A percentile compares a stretch with the other conserved stretches of the same genome.
Evolutionary conservation across 805 yeast species (phyloP).

Genomic region (Huiozyma sinensis): DNA sequence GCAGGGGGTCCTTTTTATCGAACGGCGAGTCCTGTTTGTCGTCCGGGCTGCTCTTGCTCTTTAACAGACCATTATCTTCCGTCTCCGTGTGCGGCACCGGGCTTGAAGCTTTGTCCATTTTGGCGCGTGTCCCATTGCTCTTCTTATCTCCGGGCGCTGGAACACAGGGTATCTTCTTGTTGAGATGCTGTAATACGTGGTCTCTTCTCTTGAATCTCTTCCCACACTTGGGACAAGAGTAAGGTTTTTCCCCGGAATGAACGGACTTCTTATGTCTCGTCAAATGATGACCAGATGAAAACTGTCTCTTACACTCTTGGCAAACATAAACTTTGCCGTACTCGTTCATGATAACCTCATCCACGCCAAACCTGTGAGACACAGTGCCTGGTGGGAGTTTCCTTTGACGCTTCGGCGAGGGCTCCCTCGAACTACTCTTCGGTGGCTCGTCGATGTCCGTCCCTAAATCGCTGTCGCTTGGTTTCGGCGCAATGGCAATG

Average conservation of each 20-base stretch:
- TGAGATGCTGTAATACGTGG: conserved; percentile 29
- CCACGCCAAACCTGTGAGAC: conserved; percentile 20
- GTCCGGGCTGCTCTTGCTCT: neutral
- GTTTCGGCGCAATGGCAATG: neutral
- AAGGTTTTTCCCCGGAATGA: conserved; percentile 31
- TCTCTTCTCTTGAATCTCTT: conserved; percentile 30
- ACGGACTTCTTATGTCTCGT: conserved; percentile 31
- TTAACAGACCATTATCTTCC: neutral
- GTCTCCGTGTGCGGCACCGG: neutral
- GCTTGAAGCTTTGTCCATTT: neutral
- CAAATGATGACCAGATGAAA: conserved; percentile 30
- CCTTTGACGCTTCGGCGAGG: neutral
- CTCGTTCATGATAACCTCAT: conserved; percentile 25
- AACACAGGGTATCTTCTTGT: conserved; percentile 28
- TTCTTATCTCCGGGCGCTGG: neutral
- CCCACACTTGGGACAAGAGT: conserved; percentile 30
- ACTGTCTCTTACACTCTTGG: conserved; percentile 28
- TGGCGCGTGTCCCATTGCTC: neutral
- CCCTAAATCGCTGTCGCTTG: neutral
- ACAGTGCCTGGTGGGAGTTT: neutral
- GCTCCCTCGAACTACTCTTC: neutral
- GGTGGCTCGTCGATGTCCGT: neutral
- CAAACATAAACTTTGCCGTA: conserved; percentile 29
- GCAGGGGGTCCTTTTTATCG: neutral
- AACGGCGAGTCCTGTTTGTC: neutral